Conservation (phyloP, 352 stramenopile genomes). For the Globisporangium emineosum region DNA sequence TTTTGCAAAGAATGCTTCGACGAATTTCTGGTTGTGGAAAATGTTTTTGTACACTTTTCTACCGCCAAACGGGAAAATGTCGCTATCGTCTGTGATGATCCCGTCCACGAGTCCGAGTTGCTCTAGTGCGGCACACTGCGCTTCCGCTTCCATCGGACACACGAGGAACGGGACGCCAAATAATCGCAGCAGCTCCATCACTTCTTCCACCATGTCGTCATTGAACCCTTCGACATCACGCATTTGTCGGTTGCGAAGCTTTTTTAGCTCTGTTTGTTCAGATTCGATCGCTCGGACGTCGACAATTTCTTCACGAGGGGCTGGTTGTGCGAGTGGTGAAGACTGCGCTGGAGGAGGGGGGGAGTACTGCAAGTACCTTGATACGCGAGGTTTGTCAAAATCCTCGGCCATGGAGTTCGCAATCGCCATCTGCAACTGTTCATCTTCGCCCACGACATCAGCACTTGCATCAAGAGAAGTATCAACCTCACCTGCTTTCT, state of each 20-base stretch:
- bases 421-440: conserved; percentile 32
- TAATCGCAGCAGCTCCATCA: conserved; percentile 94
- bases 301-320: conserved; percentile 15
- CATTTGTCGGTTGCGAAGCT: conserved; percentile 69
- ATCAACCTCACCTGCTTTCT: background rate
- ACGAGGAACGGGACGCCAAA: conserved; percentile 99
- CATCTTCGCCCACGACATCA: conserved; percentile 18
- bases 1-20: conserved; percentile 94
- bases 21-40: conserved; percentile 98
- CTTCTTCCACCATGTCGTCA: conserved; percentile 97
- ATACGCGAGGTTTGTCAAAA: conserved; percentile 14
- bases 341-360: conserved; percentile 9
- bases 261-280: conserved; percentile 74
- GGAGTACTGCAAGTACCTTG: conserved; percentile 52
- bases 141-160: conserved; percentile 98
- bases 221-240: conserved; percentile 93
- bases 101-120: conserved; percentile 95
- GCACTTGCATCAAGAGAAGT: background rate
- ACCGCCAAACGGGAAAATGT: conserved; percentile 94
- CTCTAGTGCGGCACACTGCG: conserved; percentile 97
- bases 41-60: conserved; percentile 98
- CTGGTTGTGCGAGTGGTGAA: conserved; percentile 4
- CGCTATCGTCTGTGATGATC: conserved; percentile 98
- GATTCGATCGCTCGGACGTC: conserved; percentile 41
- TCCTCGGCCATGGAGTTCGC: conserved; percentile 34